Percentiles rank a stretch among this genome's conserved stretches.
These are phyloP conservation scores for Stagonosporopsis vannaccii DNA, from an alignment of 2,329 filamentous ascomycete species.

Conservation along the genomic window DNA sequence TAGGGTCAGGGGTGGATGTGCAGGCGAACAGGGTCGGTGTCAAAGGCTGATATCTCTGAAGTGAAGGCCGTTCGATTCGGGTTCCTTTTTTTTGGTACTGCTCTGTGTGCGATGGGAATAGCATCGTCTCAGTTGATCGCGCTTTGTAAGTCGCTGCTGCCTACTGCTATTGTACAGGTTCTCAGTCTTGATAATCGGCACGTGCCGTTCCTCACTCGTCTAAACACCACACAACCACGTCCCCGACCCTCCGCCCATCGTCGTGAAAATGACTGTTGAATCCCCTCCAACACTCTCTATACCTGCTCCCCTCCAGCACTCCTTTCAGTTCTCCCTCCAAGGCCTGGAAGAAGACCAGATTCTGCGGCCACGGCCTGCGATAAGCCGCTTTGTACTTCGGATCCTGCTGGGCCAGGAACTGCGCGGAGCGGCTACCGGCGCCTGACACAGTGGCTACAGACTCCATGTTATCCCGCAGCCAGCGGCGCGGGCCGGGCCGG, in stretches of 20 bases:
- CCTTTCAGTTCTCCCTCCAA: conserved; percentile 59
- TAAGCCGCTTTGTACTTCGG: conserved; percentile 28
- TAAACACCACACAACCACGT: conserved; percentile 67
- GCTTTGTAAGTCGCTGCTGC: too few relatives aligned
- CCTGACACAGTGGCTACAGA: conserved; percentile 25
- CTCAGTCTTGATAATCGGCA: too few relatives aligned
- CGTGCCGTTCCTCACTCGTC: conserved; percentile 26
- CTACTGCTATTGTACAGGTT: too few relatives aligned
- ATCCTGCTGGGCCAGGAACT: conserved; percentile 35
- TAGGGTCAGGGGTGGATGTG: too few relatives aligned
- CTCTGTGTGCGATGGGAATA: too few relatives aligned
- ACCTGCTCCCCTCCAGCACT: conserved; percentile 56
- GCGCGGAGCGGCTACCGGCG: conserved; percentile 27
- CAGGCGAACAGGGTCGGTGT: too few relatives aligned
- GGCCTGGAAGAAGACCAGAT: conserved; percentile 64
- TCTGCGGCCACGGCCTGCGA: conserved; percentile 52
- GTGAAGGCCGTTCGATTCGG: too few relatives aligned
- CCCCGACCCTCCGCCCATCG: conserved; percentile 66
- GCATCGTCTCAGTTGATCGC: too few relatives aligned
- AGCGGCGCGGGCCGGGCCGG: conserved; percentile 56
- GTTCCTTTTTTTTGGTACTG: too few relatives aligned
- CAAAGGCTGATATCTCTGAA: too few relatives aligned
- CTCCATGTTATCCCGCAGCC: conserved; percentile 55
- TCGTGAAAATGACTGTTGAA: conserved; percentile 71
- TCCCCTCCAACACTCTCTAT: conserved; percentile 65